phyloP scores from a whole-genome alignment of 192 early-diverging fungal species.

The Globomyces pollinis-pini region DNA sequence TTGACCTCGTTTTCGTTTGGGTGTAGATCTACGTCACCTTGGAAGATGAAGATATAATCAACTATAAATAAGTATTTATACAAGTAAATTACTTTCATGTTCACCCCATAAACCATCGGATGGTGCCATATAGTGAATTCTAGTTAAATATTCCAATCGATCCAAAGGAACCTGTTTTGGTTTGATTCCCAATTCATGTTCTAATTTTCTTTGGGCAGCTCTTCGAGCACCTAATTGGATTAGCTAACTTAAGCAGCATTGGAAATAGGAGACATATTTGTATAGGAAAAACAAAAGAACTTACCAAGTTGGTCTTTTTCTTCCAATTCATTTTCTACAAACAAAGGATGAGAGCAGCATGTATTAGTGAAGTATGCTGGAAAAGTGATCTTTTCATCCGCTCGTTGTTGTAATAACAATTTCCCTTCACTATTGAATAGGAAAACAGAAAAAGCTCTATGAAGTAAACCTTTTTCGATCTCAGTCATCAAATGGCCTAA shows the following conservation, averaged over 20 bases:
- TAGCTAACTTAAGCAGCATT: constrained; percentile 1
- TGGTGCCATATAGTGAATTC: constrained; percentile 94
- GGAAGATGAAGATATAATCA: constrained; percentile 90
- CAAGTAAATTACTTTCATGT: constrained; percentile 57
- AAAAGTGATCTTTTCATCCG: constrained; percentile 96
- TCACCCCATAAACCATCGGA: constrained; percentile 97
- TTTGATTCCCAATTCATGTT: constrained; percentile 91
- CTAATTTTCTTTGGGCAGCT: constrained; percentile 89
- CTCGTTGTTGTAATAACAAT: constrained; percentile 90
- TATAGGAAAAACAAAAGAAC: not conserved
- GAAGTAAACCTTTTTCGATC: constrained; percentile 81
- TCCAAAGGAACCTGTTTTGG: constrained; percentile 69
- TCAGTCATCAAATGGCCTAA: constrained; percentile 92
- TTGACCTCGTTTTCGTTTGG: constrained; percentile 90
- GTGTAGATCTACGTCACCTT: constrained; percentile 65
- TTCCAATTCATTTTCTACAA: constrained; percentile 65
- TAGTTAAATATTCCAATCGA: constrained; percentile 79
- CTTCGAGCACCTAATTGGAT: constrained; percentile 59
- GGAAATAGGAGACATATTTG: constrained; percentile 6
- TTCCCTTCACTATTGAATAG: constrained; percentile 82
- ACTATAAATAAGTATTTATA: constrained; percentile 36
- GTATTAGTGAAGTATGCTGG: constrained; percentile 96
- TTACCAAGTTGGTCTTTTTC: constrained; percentile 66
- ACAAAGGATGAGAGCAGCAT: constrained; percentile 96
- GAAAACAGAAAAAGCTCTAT: constrained; percentile 96